Conservation (phyloP, 2,329 filamentous ascomycete species). For the Lasiodiplodia sp. region DNA sequence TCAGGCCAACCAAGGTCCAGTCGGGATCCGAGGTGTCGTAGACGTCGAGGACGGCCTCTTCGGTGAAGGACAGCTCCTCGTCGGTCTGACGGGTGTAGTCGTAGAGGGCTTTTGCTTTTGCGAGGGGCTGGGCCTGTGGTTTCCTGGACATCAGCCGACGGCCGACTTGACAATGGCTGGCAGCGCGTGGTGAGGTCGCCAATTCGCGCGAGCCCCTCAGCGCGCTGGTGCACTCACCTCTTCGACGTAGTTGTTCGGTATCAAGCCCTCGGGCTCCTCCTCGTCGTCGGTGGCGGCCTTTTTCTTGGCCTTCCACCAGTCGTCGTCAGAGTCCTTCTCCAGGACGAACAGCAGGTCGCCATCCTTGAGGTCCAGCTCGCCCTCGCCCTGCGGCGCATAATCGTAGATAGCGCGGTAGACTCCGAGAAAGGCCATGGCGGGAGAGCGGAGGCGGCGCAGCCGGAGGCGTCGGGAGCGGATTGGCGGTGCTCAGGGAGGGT, state of each 20-base stretch:
- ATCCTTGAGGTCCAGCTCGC: conserved; percentile 83
- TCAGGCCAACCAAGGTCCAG: conserved; percentile 90
- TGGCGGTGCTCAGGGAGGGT: conserved; percentile 2
- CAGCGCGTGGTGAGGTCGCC: background rate
- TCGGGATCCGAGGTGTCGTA: conserved; percentile 93
- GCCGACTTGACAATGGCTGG: conserved; percentile 9
- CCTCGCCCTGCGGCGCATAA: conserved; percentile 85
- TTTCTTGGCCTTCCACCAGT: conserved; percentile 98
- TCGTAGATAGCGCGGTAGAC: conserved; percentile 92
- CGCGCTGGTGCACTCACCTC: conserved; percentile 66
- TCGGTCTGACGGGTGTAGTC: conserved; percentile 98
- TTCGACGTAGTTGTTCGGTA: conserved; percentile 95
- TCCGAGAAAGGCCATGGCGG: conserved; percentile 84
- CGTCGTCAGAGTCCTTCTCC: conserved; percentile 76
- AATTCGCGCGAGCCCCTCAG: conserved; percentile 13
- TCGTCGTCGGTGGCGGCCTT: conserved; percentile 79
- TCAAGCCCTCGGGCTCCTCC: conserved; percentile 86
- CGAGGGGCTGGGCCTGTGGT: conserved; percentile 68
- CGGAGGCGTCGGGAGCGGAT: background rate
- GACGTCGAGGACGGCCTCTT: conserved; percentile 82
- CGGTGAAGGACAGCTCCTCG: conserved; percentile 94
- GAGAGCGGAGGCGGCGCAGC: background rate
- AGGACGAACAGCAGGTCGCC: conserved; percentile 89
- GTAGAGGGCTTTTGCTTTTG: conserved; percentile 89
- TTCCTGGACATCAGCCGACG: background rate